These are phyloP conservation scores for Triticum aestivum DNA, from an alignment of 176 grass and related monocot genomes.

Conservation along the genomic window DNA sequence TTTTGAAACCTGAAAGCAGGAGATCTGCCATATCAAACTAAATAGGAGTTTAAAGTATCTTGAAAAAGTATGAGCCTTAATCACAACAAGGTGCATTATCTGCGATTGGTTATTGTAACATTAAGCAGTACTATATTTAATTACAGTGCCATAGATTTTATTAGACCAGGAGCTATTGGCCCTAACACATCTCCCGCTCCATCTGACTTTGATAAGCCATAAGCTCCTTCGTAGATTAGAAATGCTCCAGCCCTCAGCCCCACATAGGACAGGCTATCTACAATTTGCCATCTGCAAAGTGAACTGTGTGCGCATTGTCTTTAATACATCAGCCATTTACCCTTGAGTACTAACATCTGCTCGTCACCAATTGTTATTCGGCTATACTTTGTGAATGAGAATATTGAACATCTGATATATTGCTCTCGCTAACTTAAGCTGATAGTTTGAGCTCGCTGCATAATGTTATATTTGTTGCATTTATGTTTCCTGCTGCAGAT, in stretches of 20 bases:
- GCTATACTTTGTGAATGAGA: constrained; percentile 6
- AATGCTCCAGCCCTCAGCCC: not conserved
- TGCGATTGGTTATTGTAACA: not conserved
- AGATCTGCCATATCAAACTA: not conserved
- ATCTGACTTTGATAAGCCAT: constrained; percentile 14
- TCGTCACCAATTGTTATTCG: not conserved
- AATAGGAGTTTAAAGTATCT: not conserved
- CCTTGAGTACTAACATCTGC: not conserved
- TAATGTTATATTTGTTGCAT: not conserved
- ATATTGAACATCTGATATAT: constrained; percentile 7
- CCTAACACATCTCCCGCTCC: not conserved
- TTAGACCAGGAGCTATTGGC: not conserved
- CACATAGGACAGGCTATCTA: not conserved
- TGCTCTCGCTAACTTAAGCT: not conserved
- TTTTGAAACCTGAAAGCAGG: not conserved
- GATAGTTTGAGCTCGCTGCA: not conserved
- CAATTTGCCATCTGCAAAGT: constrained; percentile 5
- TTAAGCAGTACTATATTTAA: not conserved
- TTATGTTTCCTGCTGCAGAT: constrained; percentile 16
- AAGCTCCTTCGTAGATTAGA: constrained; percentile 1
- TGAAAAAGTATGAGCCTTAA: not conserved
- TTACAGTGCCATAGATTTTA: not conserved
- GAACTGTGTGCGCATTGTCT: not conserved
- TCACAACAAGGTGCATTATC: not conserved
- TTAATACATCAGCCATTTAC: constrained; percentile 8